Conservation (phyloP, 2,329 filamentous ascomycete genomes). For the Alternaria angustiovoidea region DNA sequence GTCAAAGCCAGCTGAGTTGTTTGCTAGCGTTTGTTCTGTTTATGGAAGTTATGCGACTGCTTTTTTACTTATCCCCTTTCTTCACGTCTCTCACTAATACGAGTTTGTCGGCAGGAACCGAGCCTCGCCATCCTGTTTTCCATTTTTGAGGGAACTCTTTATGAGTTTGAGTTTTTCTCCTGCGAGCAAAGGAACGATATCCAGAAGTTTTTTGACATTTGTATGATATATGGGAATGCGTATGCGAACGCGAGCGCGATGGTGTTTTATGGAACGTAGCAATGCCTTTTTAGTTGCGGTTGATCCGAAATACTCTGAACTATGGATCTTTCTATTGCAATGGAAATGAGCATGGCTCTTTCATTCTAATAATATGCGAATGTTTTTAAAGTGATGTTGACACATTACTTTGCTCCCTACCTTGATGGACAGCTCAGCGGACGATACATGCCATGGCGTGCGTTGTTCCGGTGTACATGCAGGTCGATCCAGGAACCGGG, state of each 20-base stretch:
- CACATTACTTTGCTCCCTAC: too few relatives aligned
- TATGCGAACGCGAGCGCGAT: not conserved
- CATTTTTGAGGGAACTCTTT: not conserved
- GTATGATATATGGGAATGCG: not conserved
- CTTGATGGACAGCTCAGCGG: too few relatives aligned
- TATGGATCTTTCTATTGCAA: not conserved
- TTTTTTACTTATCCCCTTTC: not conserved
- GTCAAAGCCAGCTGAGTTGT: too few relatives aligned
- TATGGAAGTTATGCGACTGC: too few relatives aligned
- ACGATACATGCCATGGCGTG: not conserved
- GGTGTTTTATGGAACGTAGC: not conserved
- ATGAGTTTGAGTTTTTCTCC: not conserved
- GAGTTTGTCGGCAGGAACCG: constrained; percentile 3
- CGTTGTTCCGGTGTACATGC: not conserved
- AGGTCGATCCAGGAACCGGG: not conserved
- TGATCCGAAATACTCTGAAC: too few relatives aligned
- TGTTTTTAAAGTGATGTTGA: too few relatives aligned
- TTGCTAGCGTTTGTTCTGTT: too few relatives aligned
- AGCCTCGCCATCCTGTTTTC: not conserved
- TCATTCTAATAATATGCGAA: too few relatives aligned
- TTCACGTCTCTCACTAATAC: constrained; percentile 15
- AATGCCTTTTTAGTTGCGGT: too few relatives aligned
- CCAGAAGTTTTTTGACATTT: not conserved
- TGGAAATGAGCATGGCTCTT: not conserved
- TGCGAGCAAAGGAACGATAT: not conserved